A percentile compares a stretch with the other conserved stretches of the same genome.
These are phyloP conservation scores for Butyriboletus loyo DNA, from an alignment of 768 basidiomycete species.

Conservation along the genomic window DNA sequence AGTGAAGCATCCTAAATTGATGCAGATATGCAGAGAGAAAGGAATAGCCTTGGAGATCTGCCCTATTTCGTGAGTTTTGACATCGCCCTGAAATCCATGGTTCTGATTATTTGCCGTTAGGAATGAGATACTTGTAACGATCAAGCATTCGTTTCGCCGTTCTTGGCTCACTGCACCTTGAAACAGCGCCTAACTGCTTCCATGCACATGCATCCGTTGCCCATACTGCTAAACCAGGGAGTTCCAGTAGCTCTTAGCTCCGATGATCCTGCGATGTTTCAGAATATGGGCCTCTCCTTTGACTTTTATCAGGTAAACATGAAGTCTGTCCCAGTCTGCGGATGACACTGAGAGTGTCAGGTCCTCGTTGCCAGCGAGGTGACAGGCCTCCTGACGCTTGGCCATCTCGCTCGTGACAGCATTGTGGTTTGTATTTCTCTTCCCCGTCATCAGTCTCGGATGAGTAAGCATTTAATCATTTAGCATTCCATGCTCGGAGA, in stretches of 20 bases:
- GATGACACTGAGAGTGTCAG: constrained; percentile 25
- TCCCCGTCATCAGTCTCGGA: neutral
- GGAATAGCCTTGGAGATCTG: constrained; percentile 72
- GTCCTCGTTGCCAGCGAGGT: constrained; percentile 69
- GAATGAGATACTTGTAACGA: constrained; percentile 67
- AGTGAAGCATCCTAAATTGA: constrained; percentile 71
- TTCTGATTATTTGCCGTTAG: constrained; percentile 33
- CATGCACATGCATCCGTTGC: constrained; percentile 78
- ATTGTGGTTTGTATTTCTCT: constrained; percentile 43
- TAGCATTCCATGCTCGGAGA: constrained; percentile 53
- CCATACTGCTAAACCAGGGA: constrained; percentile 67
- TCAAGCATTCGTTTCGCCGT: neutral
- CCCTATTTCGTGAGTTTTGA: constrained; percentile 67
- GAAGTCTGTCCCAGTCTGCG: neutral
- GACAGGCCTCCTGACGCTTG: constrained; percentile 59
- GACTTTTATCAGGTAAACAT: constrained; percentile 69
- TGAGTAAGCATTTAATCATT: neutral
- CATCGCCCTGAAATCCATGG: neutral
- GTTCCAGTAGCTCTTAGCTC: constrained; percentile 68
- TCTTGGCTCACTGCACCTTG: neutral
- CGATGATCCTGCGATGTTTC: constrained; percentile 76
- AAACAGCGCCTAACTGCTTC: constrained; percentile 67
- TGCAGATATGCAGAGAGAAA: constrained; percentile 61
- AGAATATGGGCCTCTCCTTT: constrained; percentile 73
- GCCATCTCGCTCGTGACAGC: constrained; percentile 63